These are phyloP conservation scores for Coemansia brasiliensis DNA, from an alignment of 192 early-diverging fungal genomes.

Conservation along the genomic window DNA sequence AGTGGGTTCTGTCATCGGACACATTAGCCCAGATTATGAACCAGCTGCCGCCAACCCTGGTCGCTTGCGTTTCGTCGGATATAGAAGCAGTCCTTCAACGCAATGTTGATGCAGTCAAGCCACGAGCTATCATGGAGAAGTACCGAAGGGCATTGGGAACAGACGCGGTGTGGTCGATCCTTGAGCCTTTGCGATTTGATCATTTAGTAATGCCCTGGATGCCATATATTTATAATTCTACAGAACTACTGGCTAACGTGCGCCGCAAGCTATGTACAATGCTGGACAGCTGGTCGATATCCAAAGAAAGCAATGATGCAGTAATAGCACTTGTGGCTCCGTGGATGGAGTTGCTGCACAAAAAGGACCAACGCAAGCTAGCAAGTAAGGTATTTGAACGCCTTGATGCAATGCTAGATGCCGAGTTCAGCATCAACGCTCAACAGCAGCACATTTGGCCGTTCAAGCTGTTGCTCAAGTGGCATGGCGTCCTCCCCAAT, in stretches of 20 bases:
- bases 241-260: conserved; percentile 30
- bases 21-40: conserved; percentile 12
- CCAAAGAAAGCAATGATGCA: conserved; percentile 26
- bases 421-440: conserved; percentile 26
- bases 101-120: conserved; percentile 20
- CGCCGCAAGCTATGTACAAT: conserved; percentile 45
- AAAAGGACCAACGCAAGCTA: conserved; percentile 28
- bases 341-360: conserved; percentile 34
- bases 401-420: conserved; percentile 25
- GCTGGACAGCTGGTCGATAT: conserved; percentile 34
- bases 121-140: conserved; percentile 17
- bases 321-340: conserved; percentile 24
- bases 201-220: conserved; percentile 42
- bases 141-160: neutral
- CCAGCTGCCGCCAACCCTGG: conserved; percentile 14
- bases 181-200: conserved; percentile 27
- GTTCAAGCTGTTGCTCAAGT: conserved; percentile 36
- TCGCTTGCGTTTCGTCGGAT: conserved; percentile 11
- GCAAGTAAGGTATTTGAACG: conserved; percentile 18
- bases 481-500: conserved; percentile 32
- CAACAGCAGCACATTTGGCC: conserved; percentile 36
- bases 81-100: conserved; percentile 26
- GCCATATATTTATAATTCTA: conserved; percentile 30
- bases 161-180: neutral
- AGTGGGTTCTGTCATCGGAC: conserved; percentile 45